Conservation (phyloP, 2,329 filamentous ascomycete genomes). For the Phaeosphaeria sp. region DNA sequence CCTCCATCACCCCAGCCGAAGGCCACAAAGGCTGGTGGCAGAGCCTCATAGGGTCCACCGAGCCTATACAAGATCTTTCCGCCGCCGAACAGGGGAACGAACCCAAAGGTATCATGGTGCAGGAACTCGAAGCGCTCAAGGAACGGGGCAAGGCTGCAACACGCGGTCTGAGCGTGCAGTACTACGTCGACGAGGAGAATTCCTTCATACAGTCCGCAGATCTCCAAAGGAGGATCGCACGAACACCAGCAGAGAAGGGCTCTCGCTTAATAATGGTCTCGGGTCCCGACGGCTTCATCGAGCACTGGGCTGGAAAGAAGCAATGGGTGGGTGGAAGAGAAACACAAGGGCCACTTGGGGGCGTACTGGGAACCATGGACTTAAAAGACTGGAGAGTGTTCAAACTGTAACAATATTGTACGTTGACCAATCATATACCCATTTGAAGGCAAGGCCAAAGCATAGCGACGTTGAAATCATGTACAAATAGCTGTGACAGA, state of each 20-base stretch:
- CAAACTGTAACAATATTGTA: constrained; percentile 56
- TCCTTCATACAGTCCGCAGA: constrained; percentile 62
- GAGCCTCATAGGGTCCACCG: constrained; percentile 30
- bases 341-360: constrained; percentile 75
- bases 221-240: constrained; percentile 37
- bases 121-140: constrained; percentile 69
- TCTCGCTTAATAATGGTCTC: constrained; percentile 81
- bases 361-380: constrained; percentile 68
- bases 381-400: constrained; percentile 64
- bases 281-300: constrained; percentile 88
- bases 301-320: constrained; percentile 80
- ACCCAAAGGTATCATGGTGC: constrained; percentile 60
- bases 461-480: too few species aligned
- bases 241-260: constrained; percentile 43
- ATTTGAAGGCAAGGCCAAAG: too few species aligned
- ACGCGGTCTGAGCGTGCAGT: constrained; percentile 61
- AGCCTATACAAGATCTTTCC: constrained; percentile 9
- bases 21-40: constrained; percentile 33
- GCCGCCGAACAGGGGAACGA: constrained; percentile 6
- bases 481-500: too few species aligned
- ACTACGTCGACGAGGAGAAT: constrained; percentile 83
- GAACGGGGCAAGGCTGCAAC: constrained; percentile 27
- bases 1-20: constrained; percentile 4
- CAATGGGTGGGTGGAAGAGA: constrained; percentile 75
- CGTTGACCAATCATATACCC: background rate